phyloP scores from a whole-genome alignment of 2,329 filamentous ascomycete genomes.

The Beauveria sp. region DNA sequence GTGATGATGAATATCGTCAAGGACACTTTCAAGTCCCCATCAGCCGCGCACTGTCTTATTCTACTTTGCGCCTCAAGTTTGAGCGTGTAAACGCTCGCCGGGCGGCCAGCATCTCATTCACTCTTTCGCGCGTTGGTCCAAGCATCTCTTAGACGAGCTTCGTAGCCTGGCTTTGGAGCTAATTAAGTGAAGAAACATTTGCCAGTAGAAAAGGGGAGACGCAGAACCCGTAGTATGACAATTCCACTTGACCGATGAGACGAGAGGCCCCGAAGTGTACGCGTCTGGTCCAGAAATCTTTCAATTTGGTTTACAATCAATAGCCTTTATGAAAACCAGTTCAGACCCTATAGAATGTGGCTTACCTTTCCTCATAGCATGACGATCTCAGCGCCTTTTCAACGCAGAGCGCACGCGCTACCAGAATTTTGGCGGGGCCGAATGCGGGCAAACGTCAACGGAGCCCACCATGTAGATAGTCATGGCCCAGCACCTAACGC shows the following conservation, averaged over 20 bases:
- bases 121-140: neutral
- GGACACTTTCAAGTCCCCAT: neutral
- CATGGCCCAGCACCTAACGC: neutral
- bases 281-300: too few species aligned
- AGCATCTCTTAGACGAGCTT: neutral
- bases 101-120: neutral
- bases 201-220: too few species aligned
- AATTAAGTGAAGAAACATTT: too few species aligned
- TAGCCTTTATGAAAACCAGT: too few species aligned
- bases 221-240: too few species aligned
- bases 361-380: too few species aligned
- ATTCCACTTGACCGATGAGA: too few species aligned
- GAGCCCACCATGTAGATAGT: neutral
- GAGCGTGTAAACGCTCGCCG: neutral
- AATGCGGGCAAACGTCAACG: neutral
- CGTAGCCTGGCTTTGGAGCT: neutral
- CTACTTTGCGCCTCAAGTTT: neutral
- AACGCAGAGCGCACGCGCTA: neutral
- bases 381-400: too few species aligned
- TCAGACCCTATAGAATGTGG: too few species aligned
- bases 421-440: neutral
- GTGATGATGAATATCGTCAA: neutral
- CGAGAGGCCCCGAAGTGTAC: too few species aligned
- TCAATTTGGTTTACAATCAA: too few species aligned
- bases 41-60: neutral